These are phyloP conservation scores for Metarhizium humberi DNA, from an alignment of 2,329 filamentous ascomycete species.

Conservation along the genomic window DNA sequence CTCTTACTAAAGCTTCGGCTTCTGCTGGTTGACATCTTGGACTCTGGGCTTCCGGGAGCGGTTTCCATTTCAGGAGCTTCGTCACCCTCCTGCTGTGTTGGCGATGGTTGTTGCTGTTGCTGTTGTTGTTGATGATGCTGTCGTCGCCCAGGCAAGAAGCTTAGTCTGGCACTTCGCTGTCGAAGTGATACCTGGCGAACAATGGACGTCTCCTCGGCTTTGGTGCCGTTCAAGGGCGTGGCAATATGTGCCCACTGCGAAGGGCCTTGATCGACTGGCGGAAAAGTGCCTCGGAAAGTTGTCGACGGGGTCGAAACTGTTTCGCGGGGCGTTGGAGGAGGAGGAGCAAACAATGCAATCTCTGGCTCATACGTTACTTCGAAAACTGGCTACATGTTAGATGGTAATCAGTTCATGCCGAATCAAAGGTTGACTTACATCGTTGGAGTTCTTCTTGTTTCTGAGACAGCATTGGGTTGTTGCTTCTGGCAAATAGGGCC, in stretches of 20 bases:
- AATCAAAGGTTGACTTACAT: conserved; percentile 41
- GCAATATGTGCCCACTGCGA: conserved; percentile 21
- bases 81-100: conserved; percentile 29
- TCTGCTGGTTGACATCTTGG: conserved; percentile 18
- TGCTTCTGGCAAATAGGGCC: conserved; percentile 55
- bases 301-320: conserved; percentile 32
- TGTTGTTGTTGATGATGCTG: conserved; percentile 25
- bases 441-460: conserved; percentile 51
- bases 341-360: conserved; percentile 51
- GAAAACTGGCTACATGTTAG: conserved; percentile 37
- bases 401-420: neutral
- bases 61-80: conserved; percentile 19
- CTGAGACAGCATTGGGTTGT: conserved; percentile 46
- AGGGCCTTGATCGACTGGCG: conserved; percentile 24
- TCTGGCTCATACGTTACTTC: conserved; percentile 56
- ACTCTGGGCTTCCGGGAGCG: conserved; percentile 21
- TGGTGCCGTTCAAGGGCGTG: conserved; percentile 22
- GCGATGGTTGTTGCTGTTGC: conserved; percentile 22
- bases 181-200: conserved; percentile 41
- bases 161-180: conserved; percentile 44
- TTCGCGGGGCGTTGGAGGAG: conserved; percentile 29
- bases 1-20: conserved; percentile 22
- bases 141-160: conserved; percentile 43
- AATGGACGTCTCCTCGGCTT: conserved; percentile 39
- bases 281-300: conserved; percentile 39